Conservation (phyloP, 148 eudicot species). For the Rhododendron vialii region DNA sequence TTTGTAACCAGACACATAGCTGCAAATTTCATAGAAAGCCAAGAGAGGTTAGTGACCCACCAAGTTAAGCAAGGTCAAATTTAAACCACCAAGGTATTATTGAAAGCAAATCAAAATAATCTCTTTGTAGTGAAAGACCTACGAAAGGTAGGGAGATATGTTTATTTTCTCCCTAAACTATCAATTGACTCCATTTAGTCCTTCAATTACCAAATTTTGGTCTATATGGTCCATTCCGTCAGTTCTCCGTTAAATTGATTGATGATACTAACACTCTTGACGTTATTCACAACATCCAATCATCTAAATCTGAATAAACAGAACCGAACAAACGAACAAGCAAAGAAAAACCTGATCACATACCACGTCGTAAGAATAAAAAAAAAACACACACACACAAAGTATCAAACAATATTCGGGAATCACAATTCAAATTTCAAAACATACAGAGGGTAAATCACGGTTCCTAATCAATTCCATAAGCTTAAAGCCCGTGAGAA, state of each 20-base stretch:
- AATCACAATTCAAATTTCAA: background rate
- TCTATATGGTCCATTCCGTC: background rate
- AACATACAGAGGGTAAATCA: background rate
- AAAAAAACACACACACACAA: background rate
- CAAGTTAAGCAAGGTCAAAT: background rate
- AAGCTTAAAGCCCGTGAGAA: background rate
- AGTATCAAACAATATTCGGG: background rate
- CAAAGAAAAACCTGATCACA: background rate
- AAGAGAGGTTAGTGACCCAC: background rate
- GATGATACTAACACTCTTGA: background rate
- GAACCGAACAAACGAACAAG: background rate
- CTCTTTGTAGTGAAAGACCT: background rate
- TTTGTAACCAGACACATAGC: conserved; percentile 94
- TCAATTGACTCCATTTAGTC: background rate
- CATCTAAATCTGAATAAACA: background rate
- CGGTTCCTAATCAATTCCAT: background rate
- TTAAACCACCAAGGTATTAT: background rate
- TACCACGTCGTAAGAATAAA: background rate
- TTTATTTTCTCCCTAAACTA: background rate
- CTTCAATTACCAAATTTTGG: background rate
- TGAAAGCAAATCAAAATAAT: background rate
- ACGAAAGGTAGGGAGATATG: background rate
- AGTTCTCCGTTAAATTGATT: background rate
- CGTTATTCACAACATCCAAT: background rate
- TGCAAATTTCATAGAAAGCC: conserved; percentile 34